Evolutionary conservation across 1,284 basidiomycete genomes (phyloP), one percentile per base, ranked within the genome.

Genomic region (Cryptococcus hybrid): DNA sequence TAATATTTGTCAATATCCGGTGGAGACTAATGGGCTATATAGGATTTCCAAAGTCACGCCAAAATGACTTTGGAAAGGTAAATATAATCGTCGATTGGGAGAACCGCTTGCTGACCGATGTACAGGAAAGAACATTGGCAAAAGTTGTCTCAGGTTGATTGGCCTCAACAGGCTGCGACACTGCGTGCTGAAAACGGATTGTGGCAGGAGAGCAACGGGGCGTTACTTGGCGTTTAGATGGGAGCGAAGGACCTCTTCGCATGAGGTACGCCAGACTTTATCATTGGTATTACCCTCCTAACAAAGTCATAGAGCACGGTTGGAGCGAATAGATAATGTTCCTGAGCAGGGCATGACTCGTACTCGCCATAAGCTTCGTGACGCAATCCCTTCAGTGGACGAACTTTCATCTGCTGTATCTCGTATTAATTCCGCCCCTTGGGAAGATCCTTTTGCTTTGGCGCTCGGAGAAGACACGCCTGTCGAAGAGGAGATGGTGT

Each of bases 221-320:
- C 8, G 81, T 81, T 5, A 72, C 82, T 8, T 94, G 90, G 89
- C 80, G 86, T 50, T 75, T 92, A 39, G 91, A 93, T 62, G 90
- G 92, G 63, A 92, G 90, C 5, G 91, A 94, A 69, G 91, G 91
- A 0, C 91, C 91, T 3, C 84, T 89, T 67, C 84, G 91, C 52
- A 87, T 89, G 59, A 82, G 90, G 89, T 89, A 62, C 39, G 69
- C 59, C 8, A 30, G 1, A n/a, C 30, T 42, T 42, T 13, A 8
- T 13, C 43, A 13, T 4, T 7, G 46, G 36, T 18, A 11, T 54
- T 30, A 11, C 34, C 47, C 5, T 51, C 6, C 7, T 35, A 36
- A 39, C 47, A 5, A 36, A 49, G 12, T 15, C 42, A 43, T 55
- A 68, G 68, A 34, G 64, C 66, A 47, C 69, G 71, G 38, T 58